A percentile compares a stretch with the other conserved stretches of the same genome.
Evolutionary conservation across 306 rosid genomes (phyloP).

Genomic region (Purshia tridentata): DNA sequence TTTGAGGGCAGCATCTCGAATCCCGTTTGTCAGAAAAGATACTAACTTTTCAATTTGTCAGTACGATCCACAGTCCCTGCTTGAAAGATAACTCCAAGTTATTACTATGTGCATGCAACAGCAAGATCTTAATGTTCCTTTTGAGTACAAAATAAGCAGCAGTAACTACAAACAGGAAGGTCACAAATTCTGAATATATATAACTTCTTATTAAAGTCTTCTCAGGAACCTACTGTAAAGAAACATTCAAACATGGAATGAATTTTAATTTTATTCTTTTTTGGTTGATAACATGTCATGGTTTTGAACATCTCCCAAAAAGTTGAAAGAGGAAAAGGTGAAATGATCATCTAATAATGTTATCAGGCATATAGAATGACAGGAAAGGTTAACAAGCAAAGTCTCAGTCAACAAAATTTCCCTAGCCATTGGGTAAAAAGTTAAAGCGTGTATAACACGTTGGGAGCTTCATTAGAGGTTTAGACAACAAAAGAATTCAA

Average conservation of each 20-base stretch:
- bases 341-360: no score
- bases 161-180: not conserved
- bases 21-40: not conserved
- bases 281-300: not conserved
- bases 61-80: slow-evolving; percentile 13
- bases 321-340: no score
- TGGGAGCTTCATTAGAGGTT: not conserved
- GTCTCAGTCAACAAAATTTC: no score
- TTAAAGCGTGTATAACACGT: no score
- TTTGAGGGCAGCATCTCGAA: slow-evolving; percentile 5
- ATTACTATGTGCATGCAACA: slow-evolving; percentile 9
- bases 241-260: no score
- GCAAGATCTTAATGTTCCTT: not conserved
- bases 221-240: no score
- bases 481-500: not conserved
- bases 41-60: slow-evolving; percentile 13
- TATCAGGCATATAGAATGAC: no score
- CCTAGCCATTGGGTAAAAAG: no score
- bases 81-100: slow-evolving; percentile 1
- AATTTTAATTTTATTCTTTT: no score
- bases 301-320: not conserved
- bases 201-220: not conserved
- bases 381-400: no score
- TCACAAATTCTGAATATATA: not conserved
- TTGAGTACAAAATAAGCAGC: not conserved